phyloP scores from a whole-genome alignment of 345 rosid genomes.

The Gossypium longicalyx region DNA sequence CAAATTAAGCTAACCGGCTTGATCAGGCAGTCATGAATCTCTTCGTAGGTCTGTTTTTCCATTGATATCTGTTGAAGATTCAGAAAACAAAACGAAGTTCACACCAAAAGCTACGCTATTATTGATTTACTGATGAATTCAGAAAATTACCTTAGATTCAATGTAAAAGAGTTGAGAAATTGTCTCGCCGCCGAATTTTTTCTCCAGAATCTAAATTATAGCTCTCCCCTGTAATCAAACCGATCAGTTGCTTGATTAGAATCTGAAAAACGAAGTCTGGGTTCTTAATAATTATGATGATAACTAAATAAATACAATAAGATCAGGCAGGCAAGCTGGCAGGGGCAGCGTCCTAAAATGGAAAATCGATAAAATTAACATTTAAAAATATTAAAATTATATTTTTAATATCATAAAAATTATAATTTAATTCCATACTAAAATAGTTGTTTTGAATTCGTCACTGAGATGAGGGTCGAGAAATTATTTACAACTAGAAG shows the following conservation, averaged over 20 bases:
- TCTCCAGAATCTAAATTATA: no score
- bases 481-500: no score
- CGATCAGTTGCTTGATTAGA: neutral
- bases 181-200: neutral
- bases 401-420: no score
- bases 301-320: no score
- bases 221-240: neutral
- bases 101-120: neutral
- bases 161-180: neutral
- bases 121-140: neutral
- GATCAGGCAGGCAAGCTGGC: no score
- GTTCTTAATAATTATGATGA: neutral
- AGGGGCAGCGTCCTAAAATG: no score
- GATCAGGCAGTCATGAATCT: constrained; percentile 35
- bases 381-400: no score
- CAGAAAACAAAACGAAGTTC: neutral
- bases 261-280: neutral
- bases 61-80: constrained; percentile 14
- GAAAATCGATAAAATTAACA: no score
- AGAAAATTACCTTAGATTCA: neutral
- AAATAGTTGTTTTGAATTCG: no score
- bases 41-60: constrained; percentile 24
- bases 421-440: no score
- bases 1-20: constrained; percentile 34
- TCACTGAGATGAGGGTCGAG: no score